Conservation (phyloP, 805 yeast species). For the Hanseniaspora taiwanica region DNA sequence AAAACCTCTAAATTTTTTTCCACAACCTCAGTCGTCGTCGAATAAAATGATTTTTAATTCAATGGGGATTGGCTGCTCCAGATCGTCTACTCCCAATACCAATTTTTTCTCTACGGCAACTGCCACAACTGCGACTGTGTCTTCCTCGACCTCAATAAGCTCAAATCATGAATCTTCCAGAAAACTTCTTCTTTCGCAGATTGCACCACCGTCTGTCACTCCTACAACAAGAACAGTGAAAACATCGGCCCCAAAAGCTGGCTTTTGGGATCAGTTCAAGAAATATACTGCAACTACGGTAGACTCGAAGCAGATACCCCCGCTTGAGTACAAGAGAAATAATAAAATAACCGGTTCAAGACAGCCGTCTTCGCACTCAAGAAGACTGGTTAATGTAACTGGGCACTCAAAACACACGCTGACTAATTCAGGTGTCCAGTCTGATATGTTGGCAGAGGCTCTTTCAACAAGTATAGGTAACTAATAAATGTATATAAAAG, state of each 20-base stretch:
- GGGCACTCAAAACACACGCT: neutral
- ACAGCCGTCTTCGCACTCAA: no score
- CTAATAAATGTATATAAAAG: neutral
- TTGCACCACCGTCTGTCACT: neutral
- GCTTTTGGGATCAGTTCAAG: neutral
- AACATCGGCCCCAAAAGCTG: neutral
- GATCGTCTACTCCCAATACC: no score
- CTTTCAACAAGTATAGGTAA: neutral
- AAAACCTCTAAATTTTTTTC: constrained; percentile 5
- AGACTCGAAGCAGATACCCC: neutral
- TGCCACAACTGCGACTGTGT: neutral
- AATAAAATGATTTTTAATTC: no score
- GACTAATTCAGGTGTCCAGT: neutral
- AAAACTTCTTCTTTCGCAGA: neutral
- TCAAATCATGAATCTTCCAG: neutral
- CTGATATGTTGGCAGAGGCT: constrained; percentile 2
- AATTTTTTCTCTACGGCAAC: no score
- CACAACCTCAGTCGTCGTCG: no score
- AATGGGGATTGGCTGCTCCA: no score
- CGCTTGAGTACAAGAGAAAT: neutral
- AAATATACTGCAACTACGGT: neutral
- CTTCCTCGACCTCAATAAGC: neutral
- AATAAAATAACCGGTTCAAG: no score
- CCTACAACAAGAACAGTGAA: neutral
- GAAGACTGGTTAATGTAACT: no score